Conservation (phyloP, 164 flowering plant species). For the Kalanchoe fedtschenkoi region DNA sequence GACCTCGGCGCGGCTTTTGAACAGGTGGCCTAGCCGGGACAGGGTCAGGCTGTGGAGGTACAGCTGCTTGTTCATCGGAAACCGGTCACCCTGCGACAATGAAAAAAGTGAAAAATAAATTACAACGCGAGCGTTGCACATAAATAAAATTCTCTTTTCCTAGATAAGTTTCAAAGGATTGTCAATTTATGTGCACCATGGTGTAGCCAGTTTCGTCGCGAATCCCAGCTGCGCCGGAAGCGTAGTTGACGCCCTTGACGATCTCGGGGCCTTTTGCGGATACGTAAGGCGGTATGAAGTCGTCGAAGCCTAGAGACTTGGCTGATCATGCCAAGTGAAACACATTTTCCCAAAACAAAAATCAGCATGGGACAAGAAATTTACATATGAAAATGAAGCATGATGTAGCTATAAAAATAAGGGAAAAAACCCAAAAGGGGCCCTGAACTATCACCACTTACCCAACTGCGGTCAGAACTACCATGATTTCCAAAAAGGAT, state of each 20-base stretch:
- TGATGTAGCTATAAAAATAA: no score
- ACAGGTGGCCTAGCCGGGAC: not conserved
- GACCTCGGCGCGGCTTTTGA: not conserved
- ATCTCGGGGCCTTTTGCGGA: not conserved
- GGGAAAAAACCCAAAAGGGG: no score
- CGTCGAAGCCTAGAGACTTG: not conserved
- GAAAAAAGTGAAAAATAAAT: no score
- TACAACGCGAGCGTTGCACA: no score
- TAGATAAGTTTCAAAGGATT: not conserved
- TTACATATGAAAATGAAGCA: no score
- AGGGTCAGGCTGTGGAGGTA: not conserved
- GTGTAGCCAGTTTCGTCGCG: not conserved
- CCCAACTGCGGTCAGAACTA: no score
- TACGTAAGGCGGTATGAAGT: not conserved
- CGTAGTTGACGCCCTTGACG: not conserved
- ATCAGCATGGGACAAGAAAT: no score
- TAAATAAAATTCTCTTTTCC: not conserved
- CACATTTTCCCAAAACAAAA: no score
- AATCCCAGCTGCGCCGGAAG: not conserved
- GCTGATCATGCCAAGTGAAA: not conserved
- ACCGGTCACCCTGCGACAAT: not conserved
- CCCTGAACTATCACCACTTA: no score
- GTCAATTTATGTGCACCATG: not conserved
- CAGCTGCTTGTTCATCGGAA: not conserved
- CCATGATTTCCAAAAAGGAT: no score